These are phyloP conservation scores for Rubia peregrina DNA, from an alignment of 305 asterid genomes.

Conservation along the genomic window DNA sequence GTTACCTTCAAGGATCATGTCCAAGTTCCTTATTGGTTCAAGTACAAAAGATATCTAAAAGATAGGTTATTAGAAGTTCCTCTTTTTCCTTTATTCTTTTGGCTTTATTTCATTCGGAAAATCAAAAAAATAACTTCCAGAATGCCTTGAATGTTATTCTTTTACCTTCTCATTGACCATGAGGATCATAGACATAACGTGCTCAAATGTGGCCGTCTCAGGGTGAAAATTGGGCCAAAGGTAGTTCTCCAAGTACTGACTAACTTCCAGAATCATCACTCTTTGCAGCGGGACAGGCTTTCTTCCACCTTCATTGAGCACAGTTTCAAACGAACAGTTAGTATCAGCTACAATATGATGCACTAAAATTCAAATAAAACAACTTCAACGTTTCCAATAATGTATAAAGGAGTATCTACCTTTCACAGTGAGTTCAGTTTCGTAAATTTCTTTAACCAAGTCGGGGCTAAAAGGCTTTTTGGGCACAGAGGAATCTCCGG, in stretches of 20 bases:
- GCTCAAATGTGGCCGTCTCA: constrained; percentile 87
- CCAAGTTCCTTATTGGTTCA: neutral
- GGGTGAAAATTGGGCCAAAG: constrained; percentile 91
- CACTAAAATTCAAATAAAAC: neutral
- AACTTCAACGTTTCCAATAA: neutral
- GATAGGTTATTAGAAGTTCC: neutral
- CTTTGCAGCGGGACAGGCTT: constrained; percentile 92
- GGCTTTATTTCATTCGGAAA: neutral
- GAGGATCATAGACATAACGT: constrained; percentile 94
- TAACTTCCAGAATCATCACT: constrained; percentile 96
- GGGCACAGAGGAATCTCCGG: constrained; percentile 36
- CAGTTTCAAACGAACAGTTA: constrained; percentile 1
- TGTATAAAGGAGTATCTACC: constrained; percentile 30
- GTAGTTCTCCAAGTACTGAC: constrained; percentile 94
- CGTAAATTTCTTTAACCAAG: constrained; percentile 71
- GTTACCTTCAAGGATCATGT: neutral
- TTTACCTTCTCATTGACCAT: constrained; percentile 97
- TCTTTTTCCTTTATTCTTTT: neutral
- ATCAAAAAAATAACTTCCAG: neutral
- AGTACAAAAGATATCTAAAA: neutral
- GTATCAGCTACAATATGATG: neutral
- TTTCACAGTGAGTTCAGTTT: constrained; percentile 66
- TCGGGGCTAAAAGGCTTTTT: constrained; percentile 66
- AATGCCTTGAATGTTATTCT: neutral
- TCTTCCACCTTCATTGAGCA: constrained; percentile 50